phyloP scores from a whole-genome alignment of 441 rosid species.

The Bruguiera hainesii region DNA sequence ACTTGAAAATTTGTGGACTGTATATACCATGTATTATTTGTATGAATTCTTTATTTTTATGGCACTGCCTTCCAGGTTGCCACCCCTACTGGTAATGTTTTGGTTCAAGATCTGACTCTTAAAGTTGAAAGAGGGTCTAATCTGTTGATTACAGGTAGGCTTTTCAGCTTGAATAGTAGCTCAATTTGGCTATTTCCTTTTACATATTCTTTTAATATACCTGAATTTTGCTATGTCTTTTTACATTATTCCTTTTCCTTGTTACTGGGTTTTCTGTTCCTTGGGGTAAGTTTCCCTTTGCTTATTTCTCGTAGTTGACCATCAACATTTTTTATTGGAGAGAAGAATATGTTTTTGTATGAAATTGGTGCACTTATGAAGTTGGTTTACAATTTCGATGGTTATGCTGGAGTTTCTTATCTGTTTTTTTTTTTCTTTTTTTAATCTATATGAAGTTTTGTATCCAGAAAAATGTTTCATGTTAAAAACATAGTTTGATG shows the following conservation, averaged over 20 bases:
- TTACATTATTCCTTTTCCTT: conserved; percentile 8
- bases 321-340: neutral
- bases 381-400: neutral
- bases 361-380: neutral
- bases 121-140: conserved; percentile 93
- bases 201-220: neutral
- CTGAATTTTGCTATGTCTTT: too few species aligned
- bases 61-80: conserved; percentile 65
- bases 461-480: too few species aligned
- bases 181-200: neutral
- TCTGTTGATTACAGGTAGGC: conserved; percentile 92
- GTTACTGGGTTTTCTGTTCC: neutral
- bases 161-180: conserved; percentile 17
- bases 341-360: neutral
- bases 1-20: conserved; percentile 26
- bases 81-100: conserved; percentile 90
- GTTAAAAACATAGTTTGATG: too few species aligned
- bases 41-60: conserved; percentile 28
- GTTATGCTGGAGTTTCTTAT: neutral
- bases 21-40: conserved; percentile 6
- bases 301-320: neutral
- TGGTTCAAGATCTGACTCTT: conserved; percentile 92
- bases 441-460: too few species aligned
- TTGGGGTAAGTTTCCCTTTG: neutral
- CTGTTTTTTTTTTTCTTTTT: too few species aligned